phyloP scores from a whole-genome alignment of 2,329 filamentous ascomycete genomes.

The Colletotrichum cereale region DNA sequence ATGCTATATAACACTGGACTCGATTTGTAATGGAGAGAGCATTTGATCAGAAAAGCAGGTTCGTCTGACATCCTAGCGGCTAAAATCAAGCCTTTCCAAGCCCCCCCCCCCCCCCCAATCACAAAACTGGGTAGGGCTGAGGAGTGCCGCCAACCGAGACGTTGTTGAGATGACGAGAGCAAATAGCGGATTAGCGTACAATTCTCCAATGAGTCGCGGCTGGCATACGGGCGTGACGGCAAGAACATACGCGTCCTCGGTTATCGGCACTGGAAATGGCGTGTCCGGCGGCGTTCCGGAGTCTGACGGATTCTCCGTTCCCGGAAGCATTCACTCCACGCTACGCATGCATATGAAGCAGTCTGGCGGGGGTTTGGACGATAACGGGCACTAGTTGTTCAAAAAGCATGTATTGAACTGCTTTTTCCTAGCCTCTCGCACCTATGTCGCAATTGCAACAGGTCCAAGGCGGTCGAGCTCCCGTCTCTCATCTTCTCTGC shows the following conservation, averaged over 20 bases:
- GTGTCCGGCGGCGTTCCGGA: background rate
- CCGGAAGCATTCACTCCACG: background rate
- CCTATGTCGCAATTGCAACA: too few species aligned
- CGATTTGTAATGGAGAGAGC: background rate
- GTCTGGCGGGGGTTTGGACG: background rate
- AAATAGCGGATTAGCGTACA: background rate
- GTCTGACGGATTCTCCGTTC: background rate
- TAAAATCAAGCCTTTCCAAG: background rate
- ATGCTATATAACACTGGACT: background rate
- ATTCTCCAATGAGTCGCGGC: background rate
- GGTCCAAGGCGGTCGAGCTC: too few species aligned
- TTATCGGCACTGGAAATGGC: background rate
- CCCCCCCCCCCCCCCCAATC: background rate
- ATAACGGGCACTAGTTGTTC: background rate
- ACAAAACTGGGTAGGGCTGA: slow-evolving; percentile 21
- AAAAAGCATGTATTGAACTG: fast-evolving
- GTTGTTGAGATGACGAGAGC: background rate
- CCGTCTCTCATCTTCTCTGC: background rate
- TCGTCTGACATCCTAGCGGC: too few species aligned
- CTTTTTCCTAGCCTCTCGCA: background rate
- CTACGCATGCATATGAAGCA: background rate
- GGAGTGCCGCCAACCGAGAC: background rate
- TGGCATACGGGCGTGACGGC: too few species aligned
- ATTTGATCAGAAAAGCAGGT: background rate
- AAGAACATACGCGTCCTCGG: background rate